Evolutionary conservation across 2,329 filamentous ascomycete genomes (phyloP).

Genomic region (Albophoma yamanashiensis): DNA sequence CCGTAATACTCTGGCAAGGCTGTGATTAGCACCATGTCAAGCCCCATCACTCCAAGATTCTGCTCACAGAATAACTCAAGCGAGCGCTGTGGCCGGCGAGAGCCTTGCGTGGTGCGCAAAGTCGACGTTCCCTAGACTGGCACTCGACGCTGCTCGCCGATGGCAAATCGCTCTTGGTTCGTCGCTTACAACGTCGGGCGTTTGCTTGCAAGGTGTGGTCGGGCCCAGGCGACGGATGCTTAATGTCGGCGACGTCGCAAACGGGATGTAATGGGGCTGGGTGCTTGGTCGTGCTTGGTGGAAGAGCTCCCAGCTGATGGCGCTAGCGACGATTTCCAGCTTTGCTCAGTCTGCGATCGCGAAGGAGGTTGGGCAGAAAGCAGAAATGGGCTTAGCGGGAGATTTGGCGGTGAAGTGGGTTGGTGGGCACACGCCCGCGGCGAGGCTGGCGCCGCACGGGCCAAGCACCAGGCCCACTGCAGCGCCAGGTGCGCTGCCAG

Average conservation of each 20-base stretch:
- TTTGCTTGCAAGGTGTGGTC: background rate
- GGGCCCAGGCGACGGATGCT: background rate
- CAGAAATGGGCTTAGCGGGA: slow-evolving; percentile 2
- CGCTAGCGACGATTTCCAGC: background rate
- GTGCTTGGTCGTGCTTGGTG: background rate
- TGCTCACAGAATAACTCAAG: background rate
- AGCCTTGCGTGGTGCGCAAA: background rate
- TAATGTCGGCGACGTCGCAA: background rate
- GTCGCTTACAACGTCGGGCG: background rate
- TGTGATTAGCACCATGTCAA: background rate
- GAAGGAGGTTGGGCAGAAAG: slow-evolving; percentile 8
- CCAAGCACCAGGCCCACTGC: background rate
- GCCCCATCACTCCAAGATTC: background rate
- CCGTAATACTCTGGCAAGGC: background rate
- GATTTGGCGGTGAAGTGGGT: slow-evolving; percentile 5
- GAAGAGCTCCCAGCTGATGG: background rate
- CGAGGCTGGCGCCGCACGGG: background rate
- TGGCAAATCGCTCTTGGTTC: background rate
- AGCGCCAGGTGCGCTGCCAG: background rate
- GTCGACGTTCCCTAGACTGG: background rate
- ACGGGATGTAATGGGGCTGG: background rate
- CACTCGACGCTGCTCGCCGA: background rate
- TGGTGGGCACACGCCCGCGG: background rate
- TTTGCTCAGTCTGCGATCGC: slow-evolving; percentile 8
- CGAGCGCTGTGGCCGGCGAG: background rate